A percentile compares a stretch with the other conserved stretches of the same genome.
Conservation (phyloP, 306 rosid genomes). For the Citrullus mucosospermus region DNA sequence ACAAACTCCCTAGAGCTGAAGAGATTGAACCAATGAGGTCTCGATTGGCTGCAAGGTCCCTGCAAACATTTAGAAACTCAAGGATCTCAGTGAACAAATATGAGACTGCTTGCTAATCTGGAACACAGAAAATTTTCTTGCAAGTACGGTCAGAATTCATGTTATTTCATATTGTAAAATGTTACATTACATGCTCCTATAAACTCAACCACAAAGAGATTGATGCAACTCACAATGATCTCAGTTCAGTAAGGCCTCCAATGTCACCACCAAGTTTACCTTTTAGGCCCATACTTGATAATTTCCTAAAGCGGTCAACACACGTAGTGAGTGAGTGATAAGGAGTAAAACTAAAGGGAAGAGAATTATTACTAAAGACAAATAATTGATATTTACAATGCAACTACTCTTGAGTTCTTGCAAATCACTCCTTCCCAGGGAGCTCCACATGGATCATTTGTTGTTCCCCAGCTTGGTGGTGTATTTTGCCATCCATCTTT, state of each 20-base stretch:
- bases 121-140: not conserved
- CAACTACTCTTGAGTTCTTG: slow-evolving; percentile 57
- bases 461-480: slow-evolving; percentile 81
- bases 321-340: not conserved
- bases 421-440: slow-evolving; percentile 90
- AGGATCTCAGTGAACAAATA: slow-evolving; percentile 9
- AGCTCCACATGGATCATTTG: slow-evolving; percentile 63
- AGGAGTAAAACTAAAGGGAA: not conserved
- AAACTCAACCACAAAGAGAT: not conserved
- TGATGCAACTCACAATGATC: slow-evolving; percentile 44
- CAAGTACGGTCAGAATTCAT: not conserved
- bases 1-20: slow-evolving; percentile 32
- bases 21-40: slow-evolving; percentile 43
- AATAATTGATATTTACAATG: slow-evolving; percentile 33
- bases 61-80: slow-evolving; percentile 18
- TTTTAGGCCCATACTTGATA: slow-evolving; percentile 46
- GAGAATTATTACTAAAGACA: not conserved
- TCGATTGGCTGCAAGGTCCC: slow-evolving; percentile 60
- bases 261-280: slow-evolving; percentile 53
- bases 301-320: slow-evolving; percentile 23
- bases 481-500: slow-evolving; percentile 43
- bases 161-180: not conserved
- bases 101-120: not conserved
- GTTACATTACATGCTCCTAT: slow-evolving; percentile 1
- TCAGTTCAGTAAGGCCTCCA: slow-evolving; percentile 46